Evolutionary conservation across 495 filamentous ascomycete species (phyloP).

Genomic region (Massariosphaeria phaeospora): DNA sequence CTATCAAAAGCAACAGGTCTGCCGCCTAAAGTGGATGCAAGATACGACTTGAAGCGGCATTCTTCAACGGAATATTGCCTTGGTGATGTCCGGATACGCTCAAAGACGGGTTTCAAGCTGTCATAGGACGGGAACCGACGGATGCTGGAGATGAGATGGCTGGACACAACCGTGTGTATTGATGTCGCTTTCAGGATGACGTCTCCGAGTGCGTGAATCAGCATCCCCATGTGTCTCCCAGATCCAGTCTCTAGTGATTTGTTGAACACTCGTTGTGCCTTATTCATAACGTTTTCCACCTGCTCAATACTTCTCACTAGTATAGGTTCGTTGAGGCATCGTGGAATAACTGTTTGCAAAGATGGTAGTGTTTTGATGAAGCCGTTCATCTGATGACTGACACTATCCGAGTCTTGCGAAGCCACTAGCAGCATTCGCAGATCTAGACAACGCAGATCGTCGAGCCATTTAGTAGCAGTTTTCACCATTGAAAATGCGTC

Average conservation of each 20-base stretch:
- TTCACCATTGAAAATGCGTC: neutral
- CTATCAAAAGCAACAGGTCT: neutral
- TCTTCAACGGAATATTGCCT: neutral
- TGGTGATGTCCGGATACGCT: neutral
- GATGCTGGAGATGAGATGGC: neutral
- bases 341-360: neutral
- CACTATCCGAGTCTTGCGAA: neutral
- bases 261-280: neutral
- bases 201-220: neutral
- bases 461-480: neutral
- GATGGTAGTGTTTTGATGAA: neutral
- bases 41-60: neutral
- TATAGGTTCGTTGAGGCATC: neutral
- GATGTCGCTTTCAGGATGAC: neutral
- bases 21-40: neutral
- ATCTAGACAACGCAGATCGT: neutral
- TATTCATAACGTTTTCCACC: neutral
- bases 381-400: neutral
- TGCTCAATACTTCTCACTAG: neutral
- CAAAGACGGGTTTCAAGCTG: neutral
- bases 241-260: neutral
- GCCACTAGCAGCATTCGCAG: neutral
- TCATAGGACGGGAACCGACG: neutral
- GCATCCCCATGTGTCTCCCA: neutral
- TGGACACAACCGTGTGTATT: neutral